Conservation (phyloP, 345 rosid species). For the Hypericum androsaemum region DNA sequence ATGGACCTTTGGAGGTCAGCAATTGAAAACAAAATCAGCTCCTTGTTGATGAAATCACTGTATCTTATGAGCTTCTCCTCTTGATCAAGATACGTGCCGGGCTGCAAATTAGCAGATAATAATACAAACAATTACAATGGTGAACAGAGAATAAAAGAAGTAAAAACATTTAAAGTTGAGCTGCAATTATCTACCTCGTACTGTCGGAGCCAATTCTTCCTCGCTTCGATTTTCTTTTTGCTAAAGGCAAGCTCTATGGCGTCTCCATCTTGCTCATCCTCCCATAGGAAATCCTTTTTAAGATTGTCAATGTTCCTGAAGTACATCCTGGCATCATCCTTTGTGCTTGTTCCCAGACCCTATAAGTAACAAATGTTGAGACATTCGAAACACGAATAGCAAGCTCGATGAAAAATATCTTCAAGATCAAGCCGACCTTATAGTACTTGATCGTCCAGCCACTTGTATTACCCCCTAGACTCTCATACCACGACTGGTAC, state of each 20-base stretch:
- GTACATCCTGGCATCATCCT: slow-evolving; percentile 70
- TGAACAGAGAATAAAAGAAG: background rate
- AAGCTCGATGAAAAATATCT: slow-evolving; percentile 4
- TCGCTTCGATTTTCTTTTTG: slow-evolving; percentile 91
- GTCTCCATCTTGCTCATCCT: slow-evolving; percentile 69
- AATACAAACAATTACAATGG: background rate
- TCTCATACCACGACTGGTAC: slow-evolving; percentile 79
- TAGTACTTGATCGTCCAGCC: slow-evolving; percentile 90
- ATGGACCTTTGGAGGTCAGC: slow-evolving; percentile 98
- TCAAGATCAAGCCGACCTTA: slow-evolving; percentile 49
- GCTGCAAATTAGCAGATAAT: slow-evolving; percentile 34
- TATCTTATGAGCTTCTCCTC: slow-evolving; percentile 48
- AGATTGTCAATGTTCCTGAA: slow-evolving; percentile 47
- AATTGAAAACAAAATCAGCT: slow-evolving; percentile 86
- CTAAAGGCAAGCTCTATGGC: slow-evolving; percentile 97
- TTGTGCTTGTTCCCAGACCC: slow-evolving; percentile 95
- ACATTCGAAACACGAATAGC: background rate
- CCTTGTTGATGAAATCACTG: slow-evolving; percentile 92
- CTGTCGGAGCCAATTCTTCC: slow-evolving; percentile 88
- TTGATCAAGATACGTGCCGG: slow-evolving; percentile 88
- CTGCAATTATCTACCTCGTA: slow-evolving; percentile 39
- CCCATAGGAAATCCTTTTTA: slow-evolving; percentile 86
- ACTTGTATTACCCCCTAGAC: slow-evolving; percentile 47
- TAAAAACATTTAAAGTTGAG: background rate
- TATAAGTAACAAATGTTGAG: slow-evolving; percentile 11